These are phyloP conservation scores for Pelagophyceae sp. DNA, from an alignment of 352 stramenopile genomes.

Conservation along the genomic window DNA sequence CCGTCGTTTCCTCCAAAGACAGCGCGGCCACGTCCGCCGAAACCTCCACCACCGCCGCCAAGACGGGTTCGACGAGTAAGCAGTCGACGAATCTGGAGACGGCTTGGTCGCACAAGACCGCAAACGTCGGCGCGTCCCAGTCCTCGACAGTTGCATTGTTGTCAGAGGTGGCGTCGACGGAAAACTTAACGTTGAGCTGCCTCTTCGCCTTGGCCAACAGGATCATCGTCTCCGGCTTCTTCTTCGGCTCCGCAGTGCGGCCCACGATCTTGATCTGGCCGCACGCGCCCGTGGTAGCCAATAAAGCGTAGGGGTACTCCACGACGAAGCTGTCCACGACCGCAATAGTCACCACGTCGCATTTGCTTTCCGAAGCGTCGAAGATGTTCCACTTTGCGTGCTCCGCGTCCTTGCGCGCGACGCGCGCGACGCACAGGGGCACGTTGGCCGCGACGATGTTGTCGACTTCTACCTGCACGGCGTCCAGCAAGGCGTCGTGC, in stretches of 20 bases:
- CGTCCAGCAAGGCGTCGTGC: background rate
- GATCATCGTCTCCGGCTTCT: slow-evolving; percentile 15
- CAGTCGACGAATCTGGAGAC: too few relatives aligned
- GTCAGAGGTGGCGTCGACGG: background rate
- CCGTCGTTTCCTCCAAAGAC: background rate
- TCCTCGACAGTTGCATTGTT: too few relatives aligned
- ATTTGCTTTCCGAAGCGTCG: background rate
- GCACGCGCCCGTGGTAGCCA: background rate
- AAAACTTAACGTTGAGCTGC: slow-evolving; percentile 8
- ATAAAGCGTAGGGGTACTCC: background rate
- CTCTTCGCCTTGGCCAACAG: background rate
- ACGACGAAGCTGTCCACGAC: background rate
- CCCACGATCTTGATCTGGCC: background rate
- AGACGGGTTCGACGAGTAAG: background rate
- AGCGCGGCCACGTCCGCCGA: background rate
- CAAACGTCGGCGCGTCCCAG: background rate
- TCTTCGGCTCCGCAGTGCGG: background rate
- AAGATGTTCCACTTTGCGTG: too few relatives aligned
- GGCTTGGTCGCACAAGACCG: too few relatives aligned
- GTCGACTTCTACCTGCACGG: background rate
- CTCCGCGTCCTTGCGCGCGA: background rate
- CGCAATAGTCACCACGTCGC: background rate
- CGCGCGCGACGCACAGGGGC: background rate
- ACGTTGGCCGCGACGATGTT: background rate
- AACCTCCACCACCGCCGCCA: background rate